Conservation (phyloP, 2,329 filamentous ascomycete genomes). For the Fusarium sp. region DNA sequence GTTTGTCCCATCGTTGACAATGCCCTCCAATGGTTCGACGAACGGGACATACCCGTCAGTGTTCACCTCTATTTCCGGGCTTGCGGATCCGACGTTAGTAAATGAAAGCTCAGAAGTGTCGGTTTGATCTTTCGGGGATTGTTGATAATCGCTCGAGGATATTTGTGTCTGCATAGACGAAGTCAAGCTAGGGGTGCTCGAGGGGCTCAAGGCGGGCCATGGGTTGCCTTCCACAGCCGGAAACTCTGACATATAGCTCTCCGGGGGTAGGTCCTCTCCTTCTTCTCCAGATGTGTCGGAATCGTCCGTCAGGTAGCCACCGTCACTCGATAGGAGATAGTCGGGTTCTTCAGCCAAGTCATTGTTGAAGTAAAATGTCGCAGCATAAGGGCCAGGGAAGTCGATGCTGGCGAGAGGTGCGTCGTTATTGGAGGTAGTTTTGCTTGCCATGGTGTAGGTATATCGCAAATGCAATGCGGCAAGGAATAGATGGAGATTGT, state of each 20-base stretch:
- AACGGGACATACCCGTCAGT: background rate
- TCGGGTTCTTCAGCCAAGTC: constrained; percentile 9
- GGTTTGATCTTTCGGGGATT: background rate
- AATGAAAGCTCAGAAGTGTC: background rate
- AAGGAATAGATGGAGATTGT: background rate
- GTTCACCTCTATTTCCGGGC: background rate
- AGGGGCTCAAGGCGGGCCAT: background rate
- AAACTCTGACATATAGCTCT: constrained; percentile 2
- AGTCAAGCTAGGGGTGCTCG: background rate
- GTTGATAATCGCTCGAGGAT: background rate
- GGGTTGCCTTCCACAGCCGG: background rate
- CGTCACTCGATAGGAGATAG: constrained; percentile 3
- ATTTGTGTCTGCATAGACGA: background rate
- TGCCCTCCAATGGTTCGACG: background rate
- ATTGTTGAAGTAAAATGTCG: constrained; percentile 17
- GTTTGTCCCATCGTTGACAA: background rate
- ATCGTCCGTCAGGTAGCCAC: background rate
- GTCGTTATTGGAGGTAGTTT: background rate
- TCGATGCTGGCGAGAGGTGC: background rate
- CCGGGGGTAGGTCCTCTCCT: background rate
- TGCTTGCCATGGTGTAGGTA: constrained; percentile 3
- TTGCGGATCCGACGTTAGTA: background rate
- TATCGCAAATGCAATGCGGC: background rate
- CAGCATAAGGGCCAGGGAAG: constrained; percentile 5
- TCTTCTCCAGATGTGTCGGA: background rate